These are phyloP conservation scores for Fomitopsis pinicola DNA, from an alignment of 1,284 basidiomycete species.

Conservation along the genomic window DNA sequence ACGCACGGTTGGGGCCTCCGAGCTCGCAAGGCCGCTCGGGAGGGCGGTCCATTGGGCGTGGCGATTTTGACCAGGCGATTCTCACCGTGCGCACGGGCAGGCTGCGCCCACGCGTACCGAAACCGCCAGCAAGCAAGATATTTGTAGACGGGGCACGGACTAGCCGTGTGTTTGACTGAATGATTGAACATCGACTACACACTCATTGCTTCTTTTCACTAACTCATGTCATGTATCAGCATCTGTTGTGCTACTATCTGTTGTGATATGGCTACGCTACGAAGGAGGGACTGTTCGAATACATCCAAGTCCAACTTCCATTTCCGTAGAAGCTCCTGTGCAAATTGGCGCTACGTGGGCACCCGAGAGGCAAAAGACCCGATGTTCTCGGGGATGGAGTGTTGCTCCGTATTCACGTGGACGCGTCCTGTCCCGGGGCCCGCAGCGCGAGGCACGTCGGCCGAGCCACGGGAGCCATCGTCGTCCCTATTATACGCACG, in stretches of 20 bases:
- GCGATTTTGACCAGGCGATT: slow-evolving; percentile 79
- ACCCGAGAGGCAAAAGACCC: too few species aligned
- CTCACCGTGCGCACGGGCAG: slow-evolving; percentile 73
- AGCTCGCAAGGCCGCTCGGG: slow-evolving; percentile 38
- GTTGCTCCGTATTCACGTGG: too few species aligned
- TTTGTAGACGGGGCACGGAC: slow-evolving; percentile 66
- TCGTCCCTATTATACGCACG: too few species aligned
- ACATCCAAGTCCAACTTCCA: too few species aligned
- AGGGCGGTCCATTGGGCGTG: slow-evolving; percentile 58
- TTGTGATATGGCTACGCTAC: neutral
- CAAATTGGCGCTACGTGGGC: too few species aligned
- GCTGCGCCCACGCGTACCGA: slow-evolving; percentile 45
- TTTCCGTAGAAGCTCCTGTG: too few species aligned
- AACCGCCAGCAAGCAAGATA: slow-evolving; percentile 65
- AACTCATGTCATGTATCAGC: neutral
- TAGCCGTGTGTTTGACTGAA: slow-evolving; percentile 34
- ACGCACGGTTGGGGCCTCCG: slow-evolving; percentile 23
- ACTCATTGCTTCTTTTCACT: slow-evolving; percentile 12
- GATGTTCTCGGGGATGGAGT: too few species aligned
- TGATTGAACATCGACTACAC: neutral
- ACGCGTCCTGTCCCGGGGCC: too few species aligned
- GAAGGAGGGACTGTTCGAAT: neutral
- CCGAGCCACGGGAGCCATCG: too few species aligned
- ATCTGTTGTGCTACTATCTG: neutral
- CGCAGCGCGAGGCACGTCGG: too few species aligned